Conservation (phyloP, 2,329 filamentous ascomycete species). For the Didymosphaeria variabile region DNA sequence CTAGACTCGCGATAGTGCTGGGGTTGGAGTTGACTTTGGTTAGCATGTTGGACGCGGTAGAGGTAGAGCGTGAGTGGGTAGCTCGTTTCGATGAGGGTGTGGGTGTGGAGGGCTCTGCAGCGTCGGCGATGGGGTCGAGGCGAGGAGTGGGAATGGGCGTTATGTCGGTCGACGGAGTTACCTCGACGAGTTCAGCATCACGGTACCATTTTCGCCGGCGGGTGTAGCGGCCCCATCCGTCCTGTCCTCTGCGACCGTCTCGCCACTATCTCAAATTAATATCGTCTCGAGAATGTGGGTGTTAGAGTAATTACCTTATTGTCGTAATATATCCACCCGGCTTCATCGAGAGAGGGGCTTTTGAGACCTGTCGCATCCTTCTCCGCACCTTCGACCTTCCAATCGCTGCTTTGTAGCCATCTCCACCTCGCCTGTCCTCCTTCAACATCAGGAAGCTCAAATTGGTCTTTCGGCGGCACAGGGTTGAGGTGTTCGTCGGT, state of each 20-base stretch:
- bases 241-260: conserved; percentile 80
- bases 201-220: conserved; percentile 94
- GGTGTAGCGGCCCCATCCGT: conserved; percentile 95
- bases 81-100: conserved; percentile 11
- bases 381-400: conserved; percentile 81
- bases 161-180: conserved; percentile 58
- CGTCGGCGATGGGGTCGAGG: conserved; percentile 41
- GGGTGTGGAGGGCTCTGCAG: conserved; percentile 26
- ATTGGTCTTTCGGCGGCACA: conserved; percentile 77
- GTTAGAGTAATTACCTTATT: conserved; percentile 75
- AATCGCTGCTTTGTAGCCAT: conserved; percentile 87
- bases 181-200: conserved; percentile 92
- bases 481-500: conserved; percentile 94
- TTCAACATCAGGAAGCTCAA: conserved; percentile 73
- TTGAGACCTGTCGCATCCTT: conserved; percentile 49
- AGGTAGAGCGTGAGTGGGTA: conserved; percentile 7
- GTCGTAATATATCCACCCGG: conserved; percentile 97
- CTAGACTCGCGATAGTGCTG: conserved; percentile 31
- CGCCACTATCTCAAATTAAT: conserved; percentile 72
- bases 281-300: neutral
- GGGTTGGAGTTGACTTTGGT: conserved; percentile 22
- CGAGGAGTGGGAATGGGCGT: conserved; percentile 54
- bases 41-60: neutral
- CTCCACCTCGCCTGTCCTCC: conserved; percentile 72
- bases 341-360: conserved; percentile 53